Conservation (phyloP, 106 monocot genomes). For the Cymbidium sinense region DNA sequence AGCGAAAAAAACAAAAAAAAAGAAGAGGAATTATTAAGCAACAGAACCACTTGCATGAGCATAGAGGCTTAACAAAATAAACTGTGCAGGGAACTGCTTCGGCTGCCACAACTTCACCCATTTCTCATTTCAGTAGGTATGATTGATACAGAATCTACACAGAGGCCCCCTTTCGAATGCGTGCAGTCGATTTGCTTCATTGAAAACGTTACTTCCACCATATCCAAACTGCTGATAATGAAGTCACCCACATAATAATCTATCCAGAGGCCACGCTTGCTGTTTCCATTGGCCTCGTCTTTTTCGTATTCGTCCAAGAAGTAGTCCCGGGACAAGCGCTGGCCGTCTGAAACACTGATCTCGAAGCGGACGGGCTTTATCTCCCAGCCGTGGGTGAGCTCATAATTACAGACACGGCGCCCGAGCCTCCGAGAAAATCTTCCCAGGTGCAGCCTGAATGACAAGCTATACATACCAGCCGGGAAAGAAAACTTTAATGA, state of each 20-base stretch:
- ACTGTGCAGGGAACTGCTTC: too few species aligned
- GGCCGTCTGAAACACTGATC: conserved; percentile 38
- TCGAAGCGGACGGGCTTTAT: conserved; percentile 37
- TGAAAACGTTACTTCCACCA: conserved; percentile 32
- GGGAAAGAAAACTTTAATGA: conserved; percentile 27
- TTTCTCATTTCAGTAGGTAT: conserved; percentile 20
- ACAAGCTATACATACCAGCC: conserved; percentile 32
- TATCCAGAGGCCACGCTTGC: conserved; percentile 37
- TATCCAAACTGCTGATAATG: conserved; percentile 17
- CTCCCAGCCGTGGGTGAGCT: conserved; percentile 42
- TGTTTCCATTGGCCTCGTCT: conserved; percentile 15
- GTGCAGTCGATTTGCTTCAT: conserved; percentile 53
- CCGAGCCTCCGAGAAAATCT: conserved; percentile 29
- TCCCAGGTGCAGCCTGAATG: conserved; percentile 37
- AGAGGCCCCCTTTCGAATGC: conserved; percentile 43
- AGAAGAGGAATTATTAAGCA: too few species aligned
- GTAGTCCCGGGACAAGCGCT: conserved; percentile 19
- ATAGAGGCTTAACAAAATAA: too few species aligned
- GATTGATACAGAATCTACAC: conserved; percentile 38
- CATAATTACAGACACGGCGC: conserved; percentile 30
- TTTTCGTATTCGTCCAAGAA: conserved; percentile 32
- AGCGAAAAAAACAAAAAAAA: too few species aligned
- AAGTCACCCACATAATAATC: conserved; percentile 40
- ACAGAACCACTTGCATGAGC: too few species aligned
- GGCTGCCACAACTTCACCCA: too few species aligned